A percentile compares a stretch with the other conserved stretches of the same genome.
phyloP scores from a whole-genome alignment of 768 basidiomycete genomes.

The Mycena galericulata region DNA sequence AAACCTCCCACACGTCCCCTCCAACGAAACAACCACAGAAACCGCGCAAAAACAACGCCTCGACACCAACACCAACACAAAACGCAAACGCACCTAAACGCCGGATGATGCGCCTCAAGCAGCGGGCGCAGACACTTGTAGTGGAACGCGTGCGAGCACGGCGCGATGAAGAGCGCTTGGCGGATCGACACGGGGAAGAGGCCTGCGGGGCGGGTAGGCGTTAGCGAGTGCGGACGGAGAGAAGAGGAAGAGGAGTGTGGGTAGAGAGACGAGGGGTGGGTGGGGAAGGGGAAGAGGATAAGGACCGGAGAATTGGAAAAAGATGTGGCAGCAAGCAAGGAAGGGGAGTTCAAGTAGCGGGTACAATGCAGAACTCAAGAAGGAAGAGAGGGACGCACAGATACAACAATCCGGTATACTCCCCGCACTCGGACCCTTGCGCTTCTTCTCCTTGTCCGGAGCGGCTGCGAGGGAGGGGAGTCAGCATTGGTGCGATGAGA shows the following conservation, averaged over 20 bases:
- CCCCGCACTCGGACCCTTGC: slow-evolving; percentile 37
- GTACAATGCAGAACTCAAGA: background rate
- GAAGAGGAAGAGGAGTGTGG: background rate
- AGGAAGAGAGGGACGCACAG: slow-evolving; percentile 64
- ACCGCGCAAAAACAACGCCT: background rate
- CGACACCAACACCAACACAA: background rate
- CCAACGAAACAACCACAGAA: too few relatives aligned
- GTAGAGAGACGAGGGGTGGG: background rate
- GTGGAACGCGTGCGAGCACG: slow-evolving; percentile 96
- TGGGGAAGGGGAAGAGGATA: background rate
- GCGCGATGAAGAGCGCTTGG: slow-evolving; percentile 97
- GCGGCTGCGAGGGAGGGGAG: background rate
- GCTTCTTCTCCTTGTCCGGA: slow-evolving; percentile 19
- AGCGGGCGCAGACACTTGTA: slow-evolving; percentile 97
- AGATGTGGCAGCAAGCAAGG: too few relatives aligned
- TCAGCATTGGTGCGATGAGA: too few relatives aligned
- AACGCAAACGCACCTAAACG: slow-evolving; percentile 59
- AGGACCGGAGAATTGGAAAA: background rate
- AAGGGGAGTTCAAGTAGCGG: background rate
- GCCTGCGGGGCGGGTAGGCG: slow-evolving; percentile 41
- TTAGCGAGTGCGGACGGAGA: background rate
- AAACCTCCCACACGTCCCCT: background rate
- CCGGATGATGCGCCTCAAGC: slow-evolving; percentile 88
- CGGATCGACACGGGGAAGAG: slow-evolving; percentile 92
- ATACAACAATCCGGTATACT: slow-evolving; percentile 91